Conservation (phyloP, 441 rosid species). For the Biscutella laevigata region DNA sequence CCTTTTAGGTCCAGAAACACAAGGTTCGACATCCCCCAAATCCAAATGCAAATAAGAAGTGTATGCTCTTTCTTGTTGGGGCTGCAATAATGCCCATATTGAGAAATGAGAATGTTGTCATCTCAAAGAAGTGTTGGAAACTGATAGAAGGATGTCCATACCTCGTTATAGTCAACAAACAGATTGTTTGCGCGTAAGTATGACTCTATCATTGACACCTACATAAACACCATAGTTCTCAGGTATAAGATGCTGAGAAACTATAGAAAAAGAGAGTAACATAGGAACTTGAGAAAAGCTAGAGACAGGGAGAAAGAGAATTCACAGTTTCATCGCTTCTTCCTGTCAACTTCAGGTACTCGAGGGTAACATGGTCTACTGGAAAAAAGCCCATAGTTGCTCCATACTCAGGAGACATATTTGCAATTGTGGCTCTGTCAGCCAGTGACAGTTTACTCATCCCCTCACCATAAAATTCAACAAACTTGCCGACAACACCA, state of each 20-base stretch:
- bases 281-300: not conserved
- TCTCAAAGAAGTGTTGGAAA: not conserved
- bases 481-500: conserved; percentile 66
- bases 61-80: conserved; percentile 43
- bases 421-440: conserved; percentile 62
- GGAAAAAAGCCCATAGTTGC: conserved; percentile 79
- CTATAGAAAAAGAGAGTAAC: not conserved
- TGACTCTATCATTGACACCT: conserved; percentile 59
- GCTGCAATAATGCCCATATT: conserved; percentile 27
- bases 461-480: conserved; percentile 65
- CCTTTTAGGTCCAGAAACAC: conserved; percentile 65
- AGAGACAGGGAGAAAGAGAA: conserved; percentile 9
- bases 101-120: not conserved
- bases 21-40: conserved; percentile 51
- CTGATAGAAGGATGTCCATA: conserved; percentile 17
- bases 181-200: conserved; percentile 58
- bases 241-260: not conserved
- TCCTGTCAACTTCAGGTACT: conserved; percentile 58
- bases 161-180: conserved; percentile 60
- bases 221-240: not conserved
- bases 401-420: conserved; percentile 73
- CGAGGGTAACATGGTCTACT: conserved; percentile 56
- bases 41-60: conserved; percentile 50
- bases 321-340: conserved; percentile 56
- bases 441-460: conserved; percentile 51